phyloP scores from a whole-genome alignment of 2,329 filamentous ascomycete genomes.

The Fusarium cyanostomum region DNA sequence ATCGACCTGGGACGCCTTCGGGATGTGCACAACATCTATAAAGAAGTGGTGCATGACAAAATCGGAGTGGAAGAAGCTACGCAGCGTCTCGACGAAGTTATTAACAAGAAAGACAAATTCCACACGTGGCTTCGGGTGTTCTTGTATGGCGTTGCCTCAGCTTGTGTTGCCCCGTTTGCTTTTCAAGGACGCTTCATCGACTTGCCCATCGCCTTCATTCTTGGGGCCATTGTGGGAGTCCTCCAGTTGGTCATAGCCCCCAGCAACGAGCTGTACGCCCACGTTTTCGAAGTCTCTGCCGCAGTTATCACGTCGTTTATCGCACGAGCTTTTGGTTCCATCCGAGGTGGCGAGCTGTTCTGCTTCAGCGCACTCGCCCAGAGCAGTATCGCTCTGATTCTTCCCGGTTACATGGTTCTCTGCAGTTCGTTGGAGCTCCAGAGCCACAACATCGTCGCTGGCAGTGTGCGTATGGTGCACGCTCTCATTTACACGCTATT shows the following conservation, averaged over 20 bases:
- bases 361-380: conserved; percentile 78
- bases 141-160: conserved; percentile 80
- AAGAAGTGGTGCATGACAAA: conserved; percentile 82
- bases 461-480: conserved; percentile 79
- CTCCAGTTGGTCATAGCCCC: conserved; percentile 80
- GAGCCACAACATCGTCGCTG: conserved; percentile 74
- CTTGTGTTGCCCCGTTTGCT: conserved; percentile 80
- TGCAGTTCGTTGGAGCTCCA: conserved; percentile 71
- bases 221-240: conserved; percentile 78
- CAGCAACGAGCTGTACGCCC: conserved; percentile 73
- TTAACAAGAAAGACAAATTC: conserved; percentile 57
- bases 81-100: conserved; percentile 65
- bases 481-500: conserved; percentile 80
- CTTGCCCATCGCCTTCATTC: conserved; percentile 77
- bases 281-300: conserved; percentile 63
- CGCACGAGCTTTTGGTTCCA: conserved; percentile 74
- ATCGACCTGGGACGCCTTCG: conserved; percentile 78
- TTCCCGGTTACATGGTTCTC: conserved; percentile 66
- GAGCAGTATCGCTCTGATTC: conserved; percentile 78
- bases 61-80: conserved; percentile 77
- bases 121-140: conserved; percentile 66
- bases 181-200: conserved; percentile 82
- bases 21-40: conserved; percentile 81
- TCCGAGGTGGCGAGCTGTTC: conserved; percentile 66
- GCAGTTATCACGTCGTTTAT: conserved; percentile 74